A percentile compares a stretch with the other conserved stretches of the same genome.
Conservation (phyloP, 768 basidiomycete species). For the Pisolithus orientalis region DNA sequence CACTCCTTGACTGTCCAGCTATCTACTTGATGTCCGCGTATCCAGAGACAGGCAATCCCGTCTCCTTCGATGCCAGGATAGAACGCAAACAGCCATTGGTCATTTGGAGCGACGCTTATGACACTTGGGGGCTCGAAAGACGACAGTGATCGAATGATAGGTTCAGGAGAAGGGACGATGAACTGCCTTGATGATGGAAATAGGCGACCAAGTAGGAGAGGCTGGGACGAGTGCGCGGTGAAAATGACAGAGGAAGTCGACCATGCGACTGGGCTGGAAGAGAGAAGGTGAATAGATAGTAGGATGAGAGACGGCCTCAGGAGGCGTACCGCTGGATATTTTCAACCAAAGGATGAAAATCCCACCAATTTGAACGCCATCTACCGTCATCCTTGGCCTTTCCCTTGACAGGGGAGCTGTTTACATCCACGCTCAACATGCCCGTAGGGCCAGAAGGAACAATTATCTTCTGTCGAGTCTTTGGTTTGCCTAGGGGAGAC, state of each 20-base stretch:
- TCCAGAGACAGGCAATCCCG: conserved; percentile 64
- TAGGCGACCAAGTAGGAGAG: conserved; percentile 53
- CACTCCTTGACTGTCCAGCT: conserved; percentile 54
- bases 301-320: not conserved
- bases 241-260: conserved; percentile 64
- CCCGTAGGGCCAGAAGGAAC: not conserved
- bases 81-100: conserved; percentile 68
- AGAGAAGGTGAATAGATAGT: too few relatives aligned
- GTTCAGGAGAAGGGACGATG: conserved; percentile 45
- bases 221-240: conserved; percentile 57
- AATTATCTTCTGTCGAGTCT: too few relatives aligned
- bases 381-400: conserved; percentile 45
- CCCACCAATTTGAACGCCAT: conserved; percentile 73
- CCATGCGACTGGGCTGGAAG: conserved; percentile 62
- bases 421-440: conserved; percentile 21
- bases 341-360: conserved; percentile 57
- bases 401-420: conserved; percentile 42
- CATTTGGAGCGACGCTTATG: conserved; percentile 52
- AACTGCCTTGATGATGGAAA: conserved; percentile 71
- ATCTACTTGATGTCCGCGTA: conserved; percentile 51
- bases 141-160: conserved; percentile 37
- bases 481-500: too few relatives aligned
- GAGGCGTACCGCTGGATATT: conserved; percentile 42
- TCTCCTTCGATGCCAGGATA: conserved; percentile 55
- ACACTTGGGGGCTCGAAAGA: conserved; percentile 58